Percentiles rank a stretch among this genome's conserved stretches.
These are phyloP conservation scores for Pseudotsuga menziesii DNA, from an alignment of 75 land plant genomes.

Conservation along the genomic window DNA sequence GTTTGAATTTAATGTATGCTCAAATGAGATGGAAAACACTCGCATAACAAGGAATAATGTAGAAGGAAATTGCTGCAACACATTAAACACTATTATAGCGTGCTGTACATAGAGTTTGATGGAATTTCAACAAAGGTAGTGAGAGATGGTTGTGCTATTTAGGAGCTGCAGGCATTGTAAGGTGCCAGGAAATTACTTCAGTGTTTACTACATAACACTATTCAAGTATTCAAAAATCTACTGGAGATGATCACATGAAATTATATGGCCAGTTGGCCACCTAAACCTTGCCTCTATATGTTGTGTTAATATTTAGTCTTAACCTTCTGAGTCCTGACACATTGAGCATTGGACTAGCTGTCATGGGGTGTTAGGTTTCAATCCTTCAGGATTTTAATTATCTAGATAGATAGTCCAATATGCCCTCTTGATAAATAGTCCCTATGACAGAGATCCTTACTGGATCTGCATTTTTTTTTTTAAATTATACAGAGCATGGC, in stretches of 20 bases:
- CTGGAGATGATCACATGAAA: background rate
- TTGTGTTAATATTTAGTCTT: too few species aligned
- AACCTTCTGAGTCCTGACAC: background rate
- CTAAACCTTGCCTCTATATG: too few species aligned
- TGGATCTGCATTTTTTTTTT: too few species aligned
- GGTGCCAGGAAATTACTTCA: constrained; percentile 66
- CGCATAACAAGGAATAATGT: too few species aligned
- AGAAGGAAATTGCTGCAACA: too few species aligned
- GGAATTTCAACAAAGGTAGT: constrained; percentile 91
- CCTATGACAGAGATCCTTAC: too few species aligned
- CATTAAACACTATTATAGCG: too few species aligned
- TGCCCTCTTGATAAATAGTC: background rate
- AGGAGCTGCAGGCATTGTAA: constrained; percentile 87
- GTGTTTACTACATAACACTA: constrained; percentile 12
- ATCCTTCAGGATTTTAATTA: background rate
- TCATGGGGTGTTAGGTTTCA: background rate
- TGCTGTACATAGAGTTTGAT: constrained; percentile 84
- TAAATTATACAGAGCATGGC: too few species aligned
- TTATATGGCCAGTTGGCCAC: background rate
- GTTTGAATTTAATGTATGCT: too few species aligned
- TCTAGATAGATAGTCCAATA: background rate
- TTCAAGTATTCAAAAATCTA: background rate
- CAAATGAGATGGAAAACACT: too few species aligned
- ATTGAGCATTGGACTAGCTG: background rate
- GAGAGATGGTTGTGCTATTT: constrained; percentile 90